Conservation (phyloP, 169 alveolate genomes). For the Eimeria sp. region DNA sequence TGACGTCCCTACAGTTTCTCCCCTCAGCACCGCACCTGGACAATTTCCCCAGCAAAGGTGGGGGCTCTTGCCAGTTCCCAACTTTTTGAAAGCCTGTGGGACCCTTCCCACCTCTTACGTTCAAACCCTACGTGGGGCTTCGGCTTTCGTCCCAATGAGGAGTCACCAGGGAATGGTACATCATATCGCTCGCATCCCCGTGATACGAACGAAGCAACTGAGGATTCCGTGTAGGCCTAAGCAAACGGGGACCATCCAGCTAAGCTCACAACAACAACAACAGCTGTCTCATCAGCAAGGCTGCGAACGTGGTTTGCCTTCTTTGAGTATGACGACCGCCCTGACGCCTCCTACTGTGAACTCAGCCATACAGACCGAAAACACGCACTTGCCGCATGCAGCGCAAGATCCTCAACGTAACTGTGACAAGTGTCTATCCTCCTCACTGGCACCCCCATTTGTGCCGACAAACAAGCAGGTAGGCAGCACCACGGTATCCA, state of each 20-base stretch:
- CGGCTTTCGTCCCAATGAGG: not conserved
- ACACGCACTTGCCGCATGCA: not conserved
- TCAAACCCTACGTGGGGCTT: slow-evolving; percentile 8
- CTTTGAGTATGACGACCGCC: not conserved
- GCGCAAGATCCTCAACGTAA: not conserved
- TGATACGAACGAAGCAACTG: not conserved
- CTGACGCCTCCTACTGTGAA: not conserved
- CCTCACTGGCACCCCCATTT: not conserved
- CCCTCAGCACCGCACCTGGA: not conserved
- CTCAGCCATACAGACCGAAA: slow-evolving; percentile 35
- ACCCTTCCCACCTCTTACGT: slow-evolving; percentile 30
- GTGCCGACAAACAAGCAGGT: slow-evolving; percentile 5
- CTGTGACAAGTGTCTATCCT: not conserved
- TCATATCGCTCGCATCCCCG: not conserved
- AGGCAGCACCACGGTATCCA: not conserved
- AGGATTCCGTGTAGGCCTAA: not conserved
- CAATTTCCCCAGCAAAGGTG: not conserved
- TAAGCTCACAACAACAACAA: not conserved
- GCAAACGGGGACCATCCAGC: slow-evolving; percentile 6
- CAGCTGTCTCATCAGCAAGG: not conserved
- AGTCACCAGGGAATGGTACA: not conserved
- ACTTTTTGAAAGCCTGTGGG: not conserved
- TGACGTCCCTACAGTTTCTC: not conserved
- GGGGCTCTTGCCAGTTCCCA: not conserved
- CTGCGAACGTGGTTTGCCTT: not conserved